Base-by-base conservation (phyloP, 495 filamentous ascomycete species). In the Cercophora scortea region DNA sequence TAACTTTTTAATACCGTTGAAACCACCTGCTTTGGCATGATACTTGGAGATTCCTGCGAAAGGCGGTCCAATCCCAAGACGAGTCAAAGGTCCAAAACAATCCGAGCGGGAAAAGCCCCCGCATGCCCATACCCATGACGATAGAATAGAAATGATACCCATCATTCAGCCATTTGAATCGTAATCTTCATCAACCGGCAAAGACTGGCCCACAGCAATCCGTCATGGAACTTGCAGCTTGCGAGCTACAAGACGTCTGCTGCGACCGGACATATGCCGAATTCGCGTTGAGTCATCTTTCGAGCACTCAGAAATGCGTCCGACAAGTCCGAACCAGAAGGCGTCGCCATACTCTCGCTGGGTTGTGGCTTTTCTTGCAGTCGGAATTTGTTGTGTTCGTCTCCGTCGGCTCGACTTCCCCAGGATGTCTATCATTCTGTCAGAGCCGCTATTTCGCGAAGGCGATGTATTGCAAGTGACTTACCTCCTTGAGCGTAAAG, bases 401-500 rank as follows among this genome's bases (percentile, higher is more conserved):
- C 83, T 47, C 81, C 83, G 50, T 84, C 82, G 40, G 79, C 79
- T 52, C 83, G 77, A 55, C 80, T 85, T 46, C 83, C 83, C 83
- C 83, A 87, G 6, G 83, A 83, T 32, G 83, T 86, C 82, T 83
- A 51, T 42, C 40, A 32, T 57, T 51, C 54, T 40, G 51, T 70
- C 32, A 69, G 66, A 32, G 17, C 32, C 11, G 15, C 13, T 43
- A 19, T 19, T 17, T 17, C 11, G 15, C 32, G 45, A 35, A 36
- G 11, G 25, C 12, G 32, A 18, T 12, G 8, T 1, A 45, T 6
- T 33, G 25, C 32, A 13, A 10, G 32, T 45, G 25, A 60, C 82
- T 72, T 74, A 87, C 85, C 71, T 83, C 77, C 65, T 84, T 81
- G 19, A 88, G 72, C 43, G 87, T 89, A 48, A 79, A 71, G 43